phyloP scores from a whole-genome alignment of 2,329 filamentous ascomycete species.

The Calonectria multiphialidica region DNA sequence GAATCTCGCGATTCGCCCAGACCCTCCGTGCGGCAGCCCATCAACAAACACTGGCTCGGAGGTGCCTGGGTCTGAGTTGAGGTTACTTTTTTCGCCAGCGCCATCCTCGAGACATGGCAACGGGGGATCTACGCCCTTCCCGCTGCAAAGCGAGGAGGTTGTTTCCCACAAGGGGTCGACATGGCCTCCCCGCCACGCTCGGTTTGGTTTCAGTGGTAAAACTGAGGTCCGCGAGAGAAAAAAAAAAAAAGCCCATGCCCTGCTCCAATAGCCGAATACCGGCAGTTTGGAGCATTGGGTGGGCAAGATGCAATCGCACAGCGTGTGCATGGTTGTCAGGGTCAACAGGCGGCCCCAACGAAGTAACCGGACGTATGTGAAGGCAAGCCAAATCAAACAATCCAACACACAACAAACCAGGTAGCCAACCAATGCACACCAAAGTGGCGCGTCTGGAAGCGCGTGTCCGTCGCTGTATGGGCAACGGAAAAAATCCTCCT shows the following conservation, averaged over 20 bases:
- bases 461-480: conserved; percentile 37
- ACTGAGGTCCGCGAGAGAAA: background rate
- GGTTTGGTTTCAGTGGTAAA: conserved; percentile 5
- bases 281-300: conserved; percentile 11
- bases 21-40: conserved; percentile 24
- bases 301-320: background rate
- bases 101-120: conserved; percentile 17
- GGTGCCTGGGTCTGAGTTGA: conserved; percentile 5
- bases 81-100: conserved; percentile 16
- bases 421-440: conserved; percentile 9
- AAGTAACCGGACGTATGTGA: conserved; percentile 5
- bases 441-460: conserved; percentile 34
- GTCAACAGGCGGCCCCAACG: conserved; percentile 1
- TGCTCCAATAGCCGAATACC: conserved; percentile 8
- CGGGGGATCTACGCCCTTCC: conserved; percentile 27
- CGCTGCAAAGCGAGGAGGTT: conserved; percentile 6
- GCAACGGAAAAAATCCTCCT: conserved; percentile 23
- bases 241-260: background rate
- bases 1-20: conserved; percentile 30
- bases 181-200: background rate
- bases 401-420: background rate
- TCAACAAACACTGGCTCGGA: conserved; percentile 29
- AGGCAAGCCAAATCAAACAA: background rate
- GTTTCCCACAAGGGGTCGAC: background rate
- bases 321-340: conserved; percentile 14